Base-by-base conservation (phyloP, 2,329 filamentous ascomycete species). In the Metarhizium rileyi region DNA sequence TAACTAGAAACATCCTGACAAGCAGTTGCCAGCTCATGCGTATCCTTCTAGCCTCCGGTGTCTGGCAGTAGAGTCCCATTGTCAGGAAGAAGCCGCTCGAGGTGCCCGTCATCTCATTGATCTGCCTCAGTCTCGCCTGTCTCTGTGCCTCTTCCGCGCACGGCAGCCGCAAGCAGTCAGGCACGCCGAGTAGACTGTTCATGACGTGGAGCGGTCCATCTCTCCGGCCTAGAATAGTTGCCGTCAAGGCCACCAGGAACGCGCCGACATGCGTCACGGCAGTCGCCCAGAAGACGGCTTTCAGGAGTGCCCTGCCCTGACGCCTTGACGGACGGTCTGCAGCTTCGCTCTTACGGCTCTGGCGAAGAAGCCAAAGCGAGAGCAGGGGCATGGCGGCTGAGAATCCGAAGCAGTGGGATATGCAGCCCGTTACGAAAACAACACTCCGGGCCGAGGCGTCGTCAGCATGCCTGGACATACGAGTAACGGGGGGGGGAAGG, bases 61-160 rank as follows among this genome's bases (percentile, higher is more conserved):
- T 25, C 3, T 36, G 47, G 20, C 23, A 35, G 12, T 51, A 42
- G 22, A 53, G 28, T 1, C 47, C 51, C 2, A 45, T 27, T 6
- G 49, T 44, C 47, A 55, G 36, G 47, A 55, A 55, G 27, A 53
- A 55, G 6, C 53, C 53, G 27, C 53, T 53, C 16, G 53, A 53
- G 1, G 53, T 55, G n/a, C 51, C 53, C 8, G 45, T 49, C 48
- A 55, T 53, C 44, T 55, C 53, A 44, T 55, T 55, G 30, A 55
- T 51, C 47, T 55, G 53, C 20, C 53, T 27, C 22, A 55, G 27
- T 4, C 53, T 48, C 3, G 53, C 53, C 23, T 55, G 25, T 12
- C 45, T 35, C 20, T 47, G 16, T 4, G 26, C 40, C 12, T 22
- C 6, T 36, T 20, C 28, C 2, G 51, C 36, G 5, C 52, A 44